A percentile compares a stretch with the other conserved stretches of the same genome.
phyloP scores from a whole-genome alignment of 495 filamentous ascomycete species.

The Terfezia boudieri region DNA sequence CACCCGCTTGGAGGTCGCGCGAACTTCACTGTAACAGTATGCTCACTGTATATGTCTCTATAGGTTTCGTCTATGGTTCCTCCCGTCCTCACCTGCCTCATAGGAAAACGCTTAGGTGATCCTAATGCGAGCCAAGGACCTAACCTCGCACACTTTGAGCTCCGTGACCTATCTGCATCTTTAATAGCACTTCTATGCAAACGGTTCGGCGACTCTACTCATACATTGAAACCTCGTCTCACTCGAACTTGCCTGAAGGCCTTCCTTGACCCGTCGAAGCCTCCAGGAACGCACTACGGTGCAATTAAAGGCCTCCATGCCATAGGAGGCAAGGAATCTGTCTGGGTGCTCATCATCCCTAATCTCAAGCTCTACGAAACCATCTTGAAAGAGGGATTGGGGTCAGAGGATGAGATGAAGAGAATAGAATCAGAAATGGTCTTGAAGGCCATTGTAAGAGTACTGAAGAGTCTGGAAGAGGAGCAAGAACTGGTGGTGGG shows the following conservation, averaged over 20 bases:
- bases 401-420: constrained; percentile 13
- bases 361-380: constrained; percentile 36
- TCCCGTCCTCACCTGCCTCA: constrained; percentile 70
- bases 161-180: constrained; percentile 64
- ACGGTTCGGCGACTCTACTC: constrained; percentile 52
- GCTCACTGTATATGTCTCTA: constrained; percentile 8
- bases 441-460: constrained; percentile 35
- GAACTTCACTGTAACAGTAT: constrained; percentile 2
- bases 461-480: constrained; percentile 23
- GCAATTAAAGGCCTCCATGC: constrained; percentile 54
- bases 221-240: constrained; percentile 64
- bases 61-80: constrained; percentile 47
- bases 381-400: neutral
- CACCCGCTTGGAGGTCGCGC: constrained; percentile 2
- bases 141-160: constrained; percentile 43
- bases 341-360: constrained; percentile 59
- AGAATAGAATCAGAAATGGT: constrained; percentile 40
- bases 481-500: constrained; percentile 3
- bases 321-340: constrained; percentile 53
- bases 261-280: constrained; percentile 65
- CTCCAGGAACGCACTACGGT: constrained; percentile 64
- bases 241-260: constrained; percentile 73
- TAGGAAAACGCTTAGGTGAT: constrained; percentile 59
- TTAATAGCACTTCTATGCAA: constrained; percentile 48
- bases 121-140: constrained; percentile 23